Evolutionary conservation across 164 flowering plant species (phyloP).

Genomic region (Magnolia officinalis): DNA sequence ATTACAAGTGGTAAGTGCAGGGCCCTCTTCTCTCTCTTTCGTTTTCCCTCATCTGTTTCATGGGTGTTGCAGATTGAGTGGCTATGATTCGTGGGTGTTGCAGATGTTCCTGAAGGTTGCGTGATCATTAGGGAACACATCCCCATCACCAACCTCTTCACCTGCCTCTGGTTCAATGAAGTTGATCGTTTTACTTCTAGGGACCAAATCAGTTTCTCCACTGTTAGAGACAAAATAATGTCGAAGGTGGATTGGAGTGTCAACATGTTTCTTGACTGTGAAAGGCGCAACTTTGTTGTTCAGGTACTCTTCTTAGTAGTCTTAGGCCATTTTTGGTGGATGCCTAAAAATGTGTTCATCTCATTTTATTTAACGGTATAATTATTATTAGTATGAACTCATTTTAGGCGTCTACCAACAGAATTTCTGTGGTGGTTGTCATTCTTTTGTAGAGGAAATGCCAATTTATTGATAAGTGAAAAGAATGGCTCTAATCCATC

Average conservation of each 20-base stretch:
- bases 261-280: slow-evolving; percentile 90
- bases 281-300: slow-evolving; percentile 86
- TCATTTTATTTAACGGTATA: background rate
- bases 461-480: too few relatives aligned
- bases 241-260: slow-evolving; percentile 61
- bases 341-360: background rate
- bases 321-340: background rate
- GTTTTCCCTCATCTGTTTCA: background rate
- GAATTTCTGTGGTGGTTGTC: too few relatives aligned
- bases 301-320: slow-evolving; percentile 45
- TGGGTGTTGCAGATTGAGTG: slow-evolving; percentile 2
- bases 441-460: too few relatives aligned
- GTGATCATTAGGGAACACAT: slow-evolving; percentile 80
- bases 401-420: too few relatives aligned
- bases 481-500: too few relatives aligned
- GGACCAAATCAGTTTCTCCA: slow-evolving; percentile 92
- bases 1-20: slow-evolving; percentile 75
- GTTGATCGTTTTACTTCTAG: slow-evolving; percentile 95
- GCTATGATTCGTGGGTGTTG: slow-evolving; percentile 3
- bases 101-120: slow-evolving; percentile 99
- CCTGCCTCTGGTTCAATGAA: slow-evolving; percentile 98
- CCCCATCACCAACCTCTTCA: slow-evolving; percentile 83
- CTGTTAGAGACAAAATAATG: slow-evolving; percentile 76
- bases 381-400: too few relatives aligned
- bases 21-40: slow-evolving; percentile 1